phyloP scores from a whole-genome alignment of 352 stramenopile species.

The Globisporangium polare region DNA sequence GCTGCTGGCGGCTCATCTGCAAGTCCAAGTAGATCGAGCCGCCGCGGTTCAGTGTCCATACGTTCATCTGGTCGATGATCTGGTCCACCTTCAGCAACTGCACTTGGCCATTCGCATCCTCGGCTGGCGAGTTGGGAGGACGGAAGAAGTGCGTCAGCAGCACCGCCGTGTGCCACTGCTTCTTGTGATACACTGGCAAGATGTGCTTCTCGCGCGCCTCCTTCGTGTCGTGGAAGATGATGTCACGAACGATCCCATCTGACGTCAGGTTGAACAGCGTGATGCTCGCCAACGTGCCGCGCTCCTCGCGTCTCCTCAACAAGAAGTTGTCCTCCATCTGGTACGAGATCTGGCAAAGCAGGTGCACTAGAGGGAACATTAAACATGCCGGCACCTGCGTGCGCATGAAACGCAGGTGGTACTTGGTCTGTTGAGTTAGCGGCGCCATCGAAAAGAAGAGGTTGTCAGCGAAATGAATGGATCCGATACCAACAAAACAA shows the following conservation, averaged over 20 bases:
- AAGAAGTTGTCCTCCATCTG: slow-evolving; percentile 85
- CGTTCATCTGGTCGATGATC: slow-evolving; percentile 86
- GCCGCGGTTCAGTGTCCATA: slow-evolving; percentile 80
- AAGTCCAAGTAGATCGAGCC: slow-evolving; percentile 85
- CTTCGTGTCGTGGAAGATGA: slow-evolving; percentile 85
- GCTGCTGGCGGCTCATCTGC: slow-evolving; percentile 83
- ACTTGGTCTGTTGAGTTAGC: slow-evolving; percentile 58
- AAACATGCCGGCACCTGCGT: slow-evolving; percentile 73
- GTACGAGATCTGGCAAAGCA: slow-evolving; percentile 87
- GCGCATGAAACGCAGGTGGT: slow-evolving; percentile 77
- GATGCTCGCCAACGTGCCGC: slow-evolving; percentile 66
- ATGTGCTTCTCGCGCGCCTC: slow-evolving; percentile 83
- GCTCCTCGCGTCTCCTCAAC: slow-evolving; percentile 76
- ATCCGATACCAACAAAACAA: neutral
- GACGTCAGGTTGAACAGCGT: slow-evolving; percentile 88
- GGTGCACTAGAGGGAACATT: slow-evolving; percentile 81
- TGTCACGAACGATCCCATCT: slow-evolving; percentile 81
- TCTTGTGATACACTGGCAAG: slow-evolving; percentile 80
- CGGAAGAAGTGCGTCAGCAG: slow-evolving; percentile 84
- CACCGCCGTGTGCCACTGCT: slow-evolving; percentile 82
- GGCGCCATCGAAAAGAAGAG: neutral
- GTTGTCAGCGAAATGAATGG: slow-evolving; percentile 4
- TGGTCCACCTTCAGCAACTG: slow-evolving; percentile 84
- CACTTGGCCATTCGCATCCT: slow-evolving; percentile 70
- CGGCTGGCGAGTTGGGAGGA: slow-evolving; percentile 61